These are phyloP conservation scores for Eruca vesicaria DNA, from an alignment of 441 rosid genomes.

Conservation along the genomic window DNA sequence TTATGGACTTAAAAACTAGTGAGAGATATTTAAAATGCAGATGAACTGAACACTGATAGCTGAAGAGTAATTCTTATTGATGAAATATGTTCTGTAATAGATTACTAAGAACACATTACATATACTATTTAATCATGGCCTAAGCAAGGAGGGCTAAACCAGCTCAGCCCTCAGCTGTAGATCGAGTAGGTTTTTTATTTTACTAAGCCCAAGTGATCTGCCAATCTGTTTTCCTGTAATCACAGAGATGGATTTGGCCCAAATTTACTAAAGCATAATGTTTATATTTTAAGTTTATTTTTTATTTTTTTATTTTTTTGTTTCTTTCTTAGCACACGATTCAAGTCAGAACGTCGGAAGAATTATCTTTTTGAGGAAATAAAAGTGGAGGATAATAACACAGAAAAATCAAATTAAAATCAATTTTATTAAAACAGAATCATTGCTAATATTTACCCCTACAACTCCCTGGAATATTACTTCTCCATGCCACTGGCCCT, in stretches of 20 bases:
- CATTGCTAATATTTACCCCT: too few species aligned
- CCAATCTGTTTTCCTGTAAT: neutral
- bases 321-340: neutral
- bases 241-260: neutral
- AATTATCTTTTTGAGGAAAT: neutral
- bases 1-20: neutral
- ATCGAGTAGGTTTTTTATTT: neutral
- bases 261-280: neutral
- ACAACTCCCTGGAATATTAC: too few species aligned
- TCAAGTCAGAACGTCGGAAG: neutral
- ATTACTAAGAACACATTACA: neutral
- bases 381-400: neutral
- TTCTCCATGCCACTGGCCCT: too few species aligned
- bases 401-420: too few species aligned
- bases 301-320: too few species aligned
- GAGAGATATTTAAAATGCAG: neutral
- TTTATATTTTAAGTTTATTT: neutral
- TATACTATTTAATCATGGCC: neutral
- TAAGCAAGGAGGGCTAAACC: neutral
- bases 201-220: neutral
- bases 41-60: neutral
- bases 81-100: too few species aligned
- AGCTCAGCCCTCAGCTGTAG: neutral
- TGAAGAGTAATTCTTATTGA: too few species aligned
- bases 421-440: too few species aligned